Conservation (phyloP, 352 stramenopile genomes). For the Pythium chondricola region DNA sequence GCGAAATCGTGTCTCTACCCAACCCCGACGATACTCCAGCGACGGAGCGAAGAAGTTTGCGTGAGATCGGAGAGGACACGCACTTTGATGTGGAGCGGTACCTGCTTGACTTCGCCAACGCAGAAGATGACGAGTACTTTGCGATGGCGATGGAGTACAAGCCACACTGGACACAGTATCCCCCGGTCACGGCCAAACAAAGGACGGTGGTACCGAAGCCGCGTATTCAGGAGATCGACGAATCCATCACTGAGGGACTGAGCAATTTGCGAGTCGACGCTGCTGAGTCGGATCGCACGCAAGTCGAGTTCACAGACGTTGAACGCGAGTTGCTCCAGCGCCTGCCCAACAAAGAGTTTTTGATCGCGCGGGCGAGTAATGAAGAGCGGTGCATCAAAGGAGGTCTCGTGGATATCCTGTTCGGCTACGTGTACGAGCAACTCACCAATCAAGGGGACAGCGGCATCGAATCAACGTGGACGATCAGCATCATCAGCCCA, state of each 20-base stretch:
- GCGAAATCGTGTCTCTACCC: slow-evolving; percentile 91
- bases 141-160: slow-evolving; percentile 82
- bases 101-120: slow-evolving; percentile 89
- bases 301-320: slow-evolving; percentile 31
- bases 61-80: slow-evolving; percentile 82
- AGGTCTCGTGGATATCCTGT: slow-evolving; percentile 91
- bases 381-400: slow-evolving; percentile 66
- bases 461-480: slow-evolving; percentile 96
- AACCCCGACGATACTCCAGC: slow-evolving; percentile 80
- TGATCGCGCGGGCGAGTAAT: slow-evolving; percentile 45
- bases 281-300: neutral
- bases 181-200: neutral
- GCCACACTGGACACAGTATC: slow-evolving; percentile 83
- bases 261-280: neutral
- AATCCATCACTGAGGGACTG: slow-evolving; percentile 2
- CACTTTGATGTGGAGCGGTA: slow-evolving; percentile 96
- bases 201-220: slow-evolving; percentile 4
- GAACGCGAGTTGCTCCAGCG: slow-evolving; percentile 73
- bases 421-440: slow-evolving; percentile 95
- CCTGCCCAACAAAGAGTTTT: slow-evolving; percentile 76
- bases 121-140: slow-evolving; percentile 92
- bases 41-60: slow-evolving; percentile 60
- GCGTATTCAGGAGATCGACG: slow-evolving; percentile 34
- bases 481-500: slow-evolving; percentile 91
- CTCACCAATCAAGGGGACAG: slow-evolving; percentile 93